Evolutionary conservation across 2,329 filamentous ascomycete genomes (phyloP), one percentile per base, ranked within the genome.

Genomic region (Aspergillus ruber): DNA sequence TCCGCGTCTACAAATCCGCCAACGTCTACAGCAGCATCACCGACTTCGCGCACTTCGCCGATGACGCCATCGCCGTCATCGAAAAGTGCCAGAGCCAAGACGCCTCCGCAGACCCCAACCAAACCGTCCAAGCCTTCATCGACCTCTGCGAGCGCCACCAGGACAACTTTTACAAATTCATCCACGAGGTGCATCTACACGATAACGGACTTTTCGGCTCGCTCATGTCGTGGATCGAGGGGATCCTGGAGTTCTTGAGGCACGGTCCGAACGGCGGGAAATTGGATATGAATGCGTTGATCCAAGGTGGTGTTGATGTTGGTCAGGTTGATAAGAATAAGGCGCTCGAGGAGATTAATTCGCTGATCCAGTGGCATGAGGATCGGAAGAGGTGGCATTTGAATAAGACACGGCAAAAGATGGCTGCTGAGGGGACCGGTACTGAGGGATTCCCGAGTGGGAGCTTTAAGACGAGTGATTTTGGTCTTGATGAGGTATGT

Each of bases 1-100:
- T 98, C 13, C 82, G 93, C 42, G 93, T 98, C 0, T 98, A 98
- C 77, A 98, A 97, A 72, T 95, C 90, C 17, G 93, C 93, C 55
- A 98, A 97, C 59, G 91, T 98, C 21, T 97, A 97, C 76, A 93
- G 84, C 74, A 94, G 88, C 63, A 91, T 98, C 50, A 97, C 91
- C 0, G 93, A 98, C 68, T 97, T 98, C 72, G 87, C 91, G 0
- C 77, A 83, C 35, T 98, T 98, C 60, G 82, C 93, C 45, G 90
- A 96, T 62, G 93, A 98, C 66, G 87, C 90, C 65, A 95, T 97
- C 57, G 79, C 82, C 61, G 89, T 90, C 55, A 81, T 86, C 45
- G 82, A 85, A 60, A 77, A 78, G 39, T 82, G 80, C 35, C 83
- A 85, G 57, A 74, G 79, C 25, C 82, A 85, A 65, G 93, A 97